Base-by-base conservation (phyloP, 169 alveolate species). In the Cryptosporidium baileyi region DNA sequence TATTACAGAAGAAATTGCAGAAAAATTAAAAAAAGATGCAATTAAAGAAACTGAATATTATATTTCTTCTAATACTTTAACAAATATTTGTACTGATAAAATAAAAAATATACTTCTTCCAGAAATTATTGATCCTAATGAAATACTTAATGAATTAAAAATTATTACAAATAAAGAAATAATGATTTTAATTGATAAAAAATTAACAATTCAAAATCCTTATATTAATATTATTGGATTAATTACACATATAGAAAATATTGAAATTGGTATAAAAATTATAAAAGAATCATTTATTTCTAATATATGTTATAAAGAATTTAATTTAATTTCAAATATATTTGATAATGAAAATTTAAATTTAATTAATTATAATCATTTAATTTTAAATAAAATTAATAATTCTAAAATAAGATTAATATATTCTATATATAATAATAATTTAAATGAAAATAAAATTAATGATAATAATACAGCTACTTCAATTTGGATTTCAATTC, bases 41-140 rank as follows among this genome's bases (percentile, higher is more conserved):
- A 54, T 74, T 7, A 57, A 40, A 28, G 85, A 74, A 17, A 24
- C 54, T 22, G 34, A 51, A 1, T 60, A 26, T 3, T 2, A 34
- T 13, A 51, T 74, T 9, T 17, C 6, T 34, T 9, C 11, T 41
- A 57, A 36, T 36, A 38, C 62, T 36, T 24, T 38, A 1, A 24
- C 85, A 15, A 54, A 74, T 26, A 40, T 9, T 15, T 74, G 85
- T 24, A 40, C 63, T 9, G 85, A 74, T 11, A 74, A 74, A n/a
- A 17, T 74, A 15, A 51, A 74, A 45, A 60, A 51, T 19, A 1
- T 74, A 13, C 38, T 74, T 26, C 57, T 74, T 22, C 85, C 85
- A 2, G 85, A 74, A 26, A 24, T 74, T 7, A 13, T 51, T 26
- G 54, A 36, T 15, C 22, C 32, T 3, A 30, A 74, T 9, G 61